phyloP scores from a whole-genome alignment of 768 basidiomycete species.

The Termitomyces titanicus region DNA sequence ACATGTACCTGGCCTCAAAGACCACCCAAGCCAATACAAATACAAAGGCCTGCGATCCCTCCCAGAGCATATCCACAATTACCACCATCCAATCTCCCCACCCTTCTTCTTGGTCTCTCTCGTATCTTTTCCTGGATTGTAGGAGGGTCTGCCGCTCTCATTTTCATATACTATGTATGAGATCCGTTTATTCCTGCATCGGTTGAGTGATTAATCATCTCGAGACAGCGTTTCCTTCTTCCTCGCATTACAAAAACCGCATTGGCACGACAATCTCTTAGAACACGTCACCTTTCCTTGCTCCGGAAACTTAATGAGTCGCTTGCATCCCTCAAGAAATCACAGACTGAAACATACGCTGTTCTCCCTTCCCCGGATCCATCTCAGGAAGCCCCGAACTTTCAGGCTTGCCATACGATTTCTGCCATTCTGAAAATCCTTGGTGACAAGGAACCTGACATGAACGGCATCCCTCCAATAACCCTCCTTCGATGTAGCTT shows the following conservation, averaged over 20 bases:
- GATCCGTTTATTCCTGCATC: not conserved
- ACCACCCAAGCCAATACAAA: conserved; percentile 24
- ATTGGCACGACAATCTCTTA: conserved; percentile 59
- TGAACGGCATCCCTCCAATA: conserved; percentile 39
- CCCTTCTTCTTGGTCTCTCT: conserved; percentile 56
- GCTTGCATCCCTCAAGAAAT: conserved; percentile 48
- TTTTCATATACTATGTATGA: conserved; percentile 68
- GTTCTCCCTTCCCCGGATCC: conserved; percentile 53
- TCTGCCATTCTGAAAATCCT: conserved; percentile 34
- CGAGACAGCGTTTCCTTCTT: conserved; percentile 57
- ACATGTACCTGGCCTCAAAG: not conserved
- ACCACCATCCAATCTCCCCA: conserved; percentile 66
- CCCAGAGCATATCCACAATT: conserved; percentile 71
- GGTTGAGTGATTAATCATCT: not conserved
- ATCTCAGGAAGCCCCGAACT: conserved; percentile 43
- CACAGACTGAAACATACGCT: conserved; percentile 52
- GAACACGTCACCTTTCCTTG: conserved; percentile 55
- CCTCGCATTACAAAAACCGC: conserved; percentile 60
- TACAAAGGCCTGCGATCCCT: conserved; percentile 49
- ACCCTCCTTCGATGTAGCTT: conserved; percentile 65
- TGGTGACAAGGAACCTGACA: conserved; percentile 23
- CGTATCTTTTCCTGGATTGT: conserved; percentile 66
- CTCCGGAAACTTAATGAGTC: conserved; percentile 53
- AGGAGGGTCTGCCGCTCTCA: conserved; percentile 55
- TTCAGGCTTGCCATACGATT: conserved; percentile 42